phyloP scores from a whole-genome alignment of 2,329 filamentous ascomycete species.

The Ophiosphaerella narmari region DNA sequence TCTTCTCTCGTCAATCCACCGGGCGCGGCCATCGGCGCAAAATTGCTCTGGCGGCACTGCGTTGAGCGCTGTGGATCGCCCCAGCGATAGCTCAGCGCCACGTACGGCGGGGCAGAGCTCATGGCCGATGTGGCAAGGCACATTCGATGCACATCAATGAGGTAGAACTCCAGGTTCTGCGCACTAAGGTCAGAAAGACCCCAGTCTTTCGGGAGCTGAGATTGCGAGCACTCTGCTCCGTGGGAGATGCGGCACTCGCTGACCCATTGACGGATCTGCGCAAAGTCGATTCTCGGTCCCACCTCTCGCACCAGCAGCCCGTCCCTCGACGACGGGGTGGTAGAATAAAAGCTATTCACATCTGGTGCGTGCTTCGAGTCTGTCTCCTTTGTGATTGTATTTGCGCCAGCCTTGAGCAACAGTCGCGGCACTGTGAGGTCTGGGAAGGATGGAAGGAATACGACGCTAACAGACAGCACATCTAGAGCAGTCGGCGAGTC shows the following conservation, averaged over 20 bases:
- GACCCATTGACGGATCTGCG: slow-evolving; percentile 9
- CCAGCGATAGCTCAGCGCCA: slow-evolving; percentile 18
- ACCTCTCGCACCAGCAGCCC: slow-evolving; percentile 4
- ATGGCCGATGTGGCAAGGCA: slow-evolving; percentile 6
- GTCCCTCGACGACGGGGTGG: slow-evolving; percentile 7
- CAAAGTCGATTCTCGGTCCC: slow-evolving; percentile 6
- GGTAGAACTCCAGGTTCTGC: slow-evolving; percentile 7
- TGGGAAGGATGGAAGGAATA: slow-evolving; percentile 1
- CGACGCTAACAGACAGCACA: slow-evolving; percentile 1
- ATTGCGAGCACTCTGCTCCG: slow-evolving; percentile 8
- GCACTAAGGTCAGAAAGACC: slow-evolving; percentile 1
- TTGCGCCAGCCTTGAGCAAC: slow-evolving; percentile 1
- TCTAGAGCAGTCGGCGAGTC: neutral
- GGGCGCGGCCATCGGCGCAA: slow-evolving; percentile 4
- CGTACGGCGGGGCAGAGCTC: slow-evolving; percentile 10
- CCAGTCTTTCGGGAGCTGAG: slow-evolving; percentile 6
- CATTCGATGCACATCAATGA: slow-evolving; percentile 9
- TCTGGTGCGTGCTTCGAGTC: neutral
- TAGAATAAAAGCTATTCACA: slow-evolving; percentile 3
- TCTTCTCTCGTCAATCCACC: slow-evolving; percentile 7
- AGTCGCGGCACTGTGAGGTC: slow-evolving; percentile 1
- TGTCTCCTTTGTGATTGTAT: neutral
- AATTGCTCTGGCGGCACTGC: slow-evolving; percentile 7
- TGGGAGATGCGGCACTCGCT: slow-evolving; percentile 8
- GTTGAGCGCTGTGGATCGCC: slow-evolving; percentile 8